These are phyloP conservation scores for Rhexocercosporidium sp. DNA, from an alignment of 2,329 filamentous ascomycete genomes.

Conservation along the genomic window DNA sequence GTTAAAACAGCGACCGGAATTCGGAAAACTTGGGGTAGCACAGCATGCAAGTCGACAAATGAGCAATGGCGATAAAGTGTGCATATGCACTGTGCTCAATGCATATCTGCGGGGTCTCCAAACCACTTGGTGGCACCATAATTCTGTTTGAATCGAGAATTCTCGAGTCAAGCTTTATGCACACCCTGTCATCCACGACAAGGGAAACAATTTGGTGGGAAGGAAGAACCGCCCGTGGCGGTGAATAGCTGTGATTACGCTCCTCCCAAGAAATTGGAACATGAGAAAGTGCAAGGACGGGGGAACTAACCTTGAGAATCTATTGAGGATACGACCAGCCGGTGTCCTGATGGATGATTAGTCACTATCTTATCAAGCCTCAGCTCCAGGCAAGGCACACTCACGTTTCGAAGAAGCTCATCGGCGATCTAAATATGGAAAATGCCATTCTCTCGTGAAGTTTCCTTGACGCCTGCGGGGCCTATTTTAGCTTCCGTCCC, in stretches of 20 bases:
- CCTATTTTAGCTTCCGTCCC: slow-evolving; percentile 32
- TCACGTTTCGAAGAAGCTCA: slow-evolving; percentile 95
- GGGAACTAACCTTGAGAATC: slow-evolving; percentile 80
- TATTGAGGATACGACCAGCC: slow-evolving; percentile 92
- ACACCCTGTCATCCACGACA: slow-evolving; percentile 15
- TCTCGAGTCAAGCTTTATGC: slow-evolving; percentile 19
- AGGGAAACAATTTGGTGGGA: not conserved
- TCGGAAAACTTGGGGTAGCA: slow-evolving; percentile 25
- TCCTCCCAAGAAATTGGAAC: slow-evolving; percentile 6
- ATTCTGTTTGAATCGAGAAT: slow-evolving; percentile 4
- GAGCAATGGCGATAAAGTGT: slow-evolving; percentile 19
- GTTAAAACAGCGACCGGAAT: slow-evolving; percentile 27
- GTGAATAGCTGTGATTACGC: not conserved
- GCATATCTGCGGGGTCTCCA: slow-evolving; percentile 20
- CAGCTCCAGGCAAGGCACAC: slow-evolving; percentile 15
- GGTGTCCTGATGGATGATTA: slow-evolving; percentile 61
- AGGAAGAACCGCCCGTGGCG: slow-evolving; percentile 10
- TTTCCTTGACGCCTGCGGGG: slow-evolving; percentile 80
- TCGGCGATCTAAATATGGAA: slow-evolving; percentile 95
- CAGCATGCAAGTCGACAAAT: slow-evolving; percentile 32
- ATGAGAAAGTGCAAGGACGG: slow-evolving; percentile 8
- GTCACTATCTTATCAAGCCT: slow-evolving; percentile 16
- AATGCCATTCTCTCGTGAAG: slow-evolving; percentile 97
- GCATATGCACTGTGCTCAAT: slow-evolving; percentile 25
- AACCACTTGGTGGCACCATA: slow-evolving; percentile 22